Evolutionary conservation across 2,329 filamentous ascomycete genomes (phyloP).

Genomic region (Epichloe hybrida): DNA sequence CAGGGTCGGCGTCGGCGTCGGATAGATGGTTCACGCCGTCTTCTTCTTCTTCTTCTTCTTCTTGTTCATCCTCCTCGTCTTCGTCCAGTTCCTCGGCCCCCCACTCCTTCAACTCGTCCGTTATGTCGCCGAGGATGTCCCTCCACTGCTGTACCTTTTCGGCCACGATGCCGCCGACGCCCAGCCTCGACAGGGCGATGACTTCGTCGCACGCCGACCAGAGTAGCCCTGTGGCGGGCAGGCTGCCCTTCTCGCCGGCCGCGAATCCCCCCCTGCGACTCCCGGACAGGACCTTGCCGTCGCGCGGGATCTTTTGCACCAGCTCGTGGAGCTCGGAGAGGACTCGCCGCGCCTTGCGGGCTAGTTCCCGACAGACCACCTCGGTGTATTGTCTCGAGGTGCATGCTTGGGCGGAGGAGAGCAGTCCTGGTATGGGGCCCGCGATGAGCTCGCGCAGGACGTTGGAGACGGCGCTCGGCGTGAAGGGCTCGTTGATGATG

Average conservation of each 20-base stretch:
- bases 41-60: conserved; percentile 13
- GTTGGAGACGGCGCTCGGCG: conserved; percentile 56
- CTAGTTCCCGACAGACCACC: conserved; percentile 50
- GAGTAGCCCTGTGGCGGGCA: conserved; percentile 58
- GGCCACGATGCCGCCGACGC: conserved; percentile 56
- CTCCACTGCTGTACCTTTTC: conserved; percentile 60
- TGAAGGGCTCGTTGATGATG: conserved; percentile 76
- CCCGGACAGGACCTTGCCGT: conserved; percentile 38
- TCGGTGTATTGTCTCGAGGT: conserved; percentile 46
- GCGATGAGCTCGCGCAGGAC: conserved; percentile 61
- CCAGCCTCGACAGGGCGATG: conserved; percentile 47
- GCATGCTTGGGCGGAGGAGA: conserved; percentile 56
- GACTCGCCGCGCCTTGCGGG: conserved; percentile 42
- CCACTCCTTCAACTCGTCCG: conserved; percentile 82
- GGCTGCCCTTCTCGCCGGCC: conserved; percentile 36
- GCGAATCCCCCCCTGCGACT: conserved; percentile 11
- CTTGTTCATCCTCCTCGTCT: conserved; percentile 35
- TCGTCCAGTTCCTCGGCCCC: conserved; percentile 57
- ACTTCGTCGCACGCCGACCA: conserved; percentile 77
- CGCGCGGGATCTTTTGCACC: conserved; percentile 42
- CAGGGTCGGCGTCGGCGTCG: neutral
- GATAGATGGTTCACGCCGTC: conserved; percentile 28
- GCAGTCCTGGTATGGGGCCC: conserved; percentile 60
- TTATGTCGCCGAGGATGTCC: conserved; percentile 66
- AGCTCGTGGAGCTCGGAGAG: conserved; percentile 50